Conservation (phyloP, 2,329 filamentous ascomycete species). For the Dactylellina sp. region DNA sequence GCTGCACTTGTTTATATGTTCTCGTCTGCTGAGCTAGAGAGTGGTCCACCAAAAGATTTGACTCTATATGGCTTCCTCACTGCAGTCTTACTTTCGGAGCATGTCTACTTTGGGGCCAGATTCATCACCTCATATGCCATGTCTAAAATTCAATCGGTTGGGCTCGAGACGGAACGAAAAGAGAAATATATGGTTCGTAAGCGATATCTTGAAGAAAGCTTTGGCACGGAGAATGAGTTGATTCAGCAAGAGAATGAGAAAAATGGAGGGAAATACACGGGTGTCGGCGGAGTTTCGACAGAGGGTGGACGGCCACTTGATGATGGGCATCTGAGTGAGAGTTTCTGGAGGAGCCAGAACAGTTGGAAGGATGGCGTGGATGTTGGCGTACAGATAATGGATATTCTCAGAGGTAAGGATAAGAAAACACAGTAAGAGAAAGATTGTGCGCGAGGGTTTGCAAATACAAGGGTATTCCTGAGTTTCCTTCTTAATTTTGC, state of each 20-base stretch:
- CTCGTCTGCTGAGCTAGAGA: slow-evolving; percentile 73
- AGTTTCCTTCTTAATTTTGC: background rate
- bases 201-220: slow-evolving; percentile 78
- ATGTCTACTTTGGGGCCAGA: slow-evolving; percentile 85
- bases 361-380: slow-evolving; percentile 48
- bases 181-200: slow-evolving; percentile 85
- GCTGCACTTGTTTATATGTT: slow-evolving; percentile 92
- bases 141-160: slow-evolving; percentile 83
- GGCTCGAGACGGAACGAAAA: slow-evolving; percentile 83
- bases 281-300: slow-evolving; percentile 37
- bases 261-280: slow-evolving; percentile 38
- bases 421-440: slow-evolving; percentile 57
- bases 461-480: background rate
- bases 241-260: slow-evolving; percentile 46
- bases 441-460: background rate
- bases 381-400: slow-evolving; percentile 48
- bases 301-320: slow-evolving; percentile 37
- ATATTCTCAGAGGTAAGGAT: slow-evolving; percentile 28
- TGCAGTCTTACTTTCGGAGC: slow-evolving; percentile 85
- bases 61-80: slow-evolving; percentile 83
- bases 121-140: slow-evolving; percentile 78
- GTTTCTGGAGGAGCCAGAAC: slow-evolving; percentile 53
- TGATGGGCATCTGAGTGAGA: slow-evolving; percentile 46
- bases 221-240: slow-evolving; percentile 71
- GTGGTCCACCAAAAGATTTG: slow-evolving; percentile 77